Evolutionary conservation across 2,329 filamentous ascomycete species (phyloP).

Genomic region (Talaromyces albobiverticillius): DNA sequence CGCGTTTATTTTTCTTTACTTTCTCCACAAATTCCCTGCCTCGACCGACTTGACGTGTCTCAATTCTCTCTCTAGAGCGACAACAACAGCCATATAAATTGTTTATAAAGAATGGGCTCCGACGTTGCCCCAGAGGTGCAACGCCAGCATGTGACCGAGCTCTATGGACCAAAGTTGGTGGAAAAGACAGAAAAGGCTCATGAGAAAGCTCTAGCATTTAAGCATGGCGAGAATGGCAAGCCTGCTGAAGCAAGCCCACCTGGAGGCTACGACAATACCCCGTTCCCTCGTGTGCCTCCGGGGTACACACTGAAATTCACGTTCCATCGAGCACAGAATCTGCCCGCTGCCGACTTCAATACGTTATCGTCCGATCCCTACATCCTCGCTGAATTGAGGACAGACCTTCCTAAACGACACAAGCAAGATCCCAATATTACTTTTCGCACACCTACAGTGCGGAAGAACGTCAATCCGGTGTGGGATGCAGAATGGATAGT

Average conservation of each 20-base stretch:
- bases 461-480: constrained; percentile 67
- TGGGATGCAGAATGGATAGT: constrained; percentile 90
- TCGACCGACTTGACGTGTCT: too few relatives aligned
- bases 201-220: constrained; percentile 29
- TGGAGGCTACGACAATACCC: constrained; percentile 77
- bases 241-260: constrained; percentile 40
- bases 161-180: constrained; percentile 37
- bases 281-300: constrained; percentile 68
- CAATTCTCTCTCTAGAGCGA: too few relatives aligned
- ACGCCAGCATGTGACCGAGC: constrained; percentile 27
- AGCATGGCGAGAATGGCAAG: constrained; percentile 13
- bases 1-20: too few relatives aligned
- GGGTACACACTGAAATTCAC: constrained; percentile 84
- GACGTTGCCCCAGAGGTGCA: constrained; percentile 18
- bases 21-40: too few relatives aligned
- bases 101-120: constrained; percentile 3
- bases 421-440: constrained; percentile 78
- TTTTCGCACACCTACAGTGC: constrained; percentile 73
- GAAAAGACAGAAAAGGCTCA: constrained; percentile 37
- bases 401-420: constrained; percentile 69
- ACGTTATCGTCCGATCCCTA: constrained; percentile 81
- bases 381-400: constrained; percentile 70
- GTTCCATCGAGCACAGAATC: constrained; percentile 75
- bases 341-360: constrained; percentile 77
- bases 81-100: too few relatives aligned